phyloP scores from a whole-genome alignment of 345 rosid species.

The Limnanthes douglasii region DNA sequence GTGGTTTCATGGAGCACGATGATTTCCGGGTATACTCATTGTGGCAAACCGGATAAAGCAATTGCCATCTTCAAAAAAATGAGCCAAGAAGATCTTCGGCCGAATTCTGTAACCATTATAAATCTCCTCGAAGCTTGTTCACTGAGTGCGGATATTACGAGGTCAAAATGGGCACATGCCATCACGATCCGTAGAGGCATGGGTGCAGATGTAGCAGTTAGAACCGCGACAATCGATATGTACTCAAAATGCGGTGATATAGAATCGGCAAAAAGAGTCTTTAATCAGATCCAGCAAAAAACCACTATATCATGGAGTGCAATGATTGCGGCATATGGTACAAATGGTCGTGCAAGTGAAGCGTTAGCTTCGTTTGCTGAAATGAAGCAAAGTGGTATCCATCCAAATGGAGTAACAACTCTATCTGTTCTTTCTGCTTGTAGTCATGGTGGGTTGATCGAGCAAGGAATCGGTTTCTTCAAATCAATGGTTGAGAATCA shows the following conservation, averaged over 20 bases:
- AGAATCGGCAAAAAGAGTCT: slow-evolving; percentile 32
- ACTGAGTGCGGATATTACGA: slow-evolving; percentile 31
- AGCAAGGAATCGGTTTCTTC: slow-evolving; percentile 41
- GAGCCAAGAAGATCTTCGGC: slow-evolving; percentile 20
- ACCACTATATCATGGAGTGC: slow-evolving; percentile 55
- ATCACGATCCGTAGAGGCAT: slow-evolving; percentile 41
- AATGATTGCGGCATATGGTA: slow-evolving; percentile 53
- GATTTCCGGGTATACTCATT: slow-evolving; percentile 40
- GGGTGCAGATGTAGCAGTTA: slow-evolving; percentile 31
- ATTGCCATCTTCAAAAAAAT: slow-evolving; percentile 29
- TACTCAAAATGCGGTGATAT: slow-evolving; percentile 52
- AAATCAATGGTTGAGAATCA: slow-evolving; percentile 33
- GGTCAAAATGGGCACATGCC: slow-evolving; percentile 62
- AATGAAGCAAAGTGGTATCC: slow-evolving; percentile 34
- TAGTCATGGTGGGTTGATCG: slow-evolving; percentile 54
- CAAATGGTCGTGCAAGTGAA: slow-evolving; percentile 41
- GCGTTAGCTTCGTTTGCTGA: slow-evolving; percentile 32
- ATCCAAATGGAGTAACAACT: slow-evolving; percentile 37
- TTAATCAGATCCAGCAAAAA: slow-evolving; percentile 26
- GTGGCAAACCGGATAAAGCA: slow-evolving; percentile 44
- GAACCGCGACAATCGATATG: slow-evolving; percentile 50
- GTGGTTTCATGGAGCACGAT: slow-evolving; percentile 56
- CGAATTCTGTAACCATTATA: slow-evolving; percentile 26
- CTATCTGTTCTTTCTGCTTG: slow-evolving; percentile 60
- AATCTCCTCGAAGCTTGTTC: slow-evolving; percentile 60